Evolutionary conservation across 163 green algal genomes (phyloP), one percentile per base, ranked within the genome.

Genomic region (Chloromonas sp.): DNA sequence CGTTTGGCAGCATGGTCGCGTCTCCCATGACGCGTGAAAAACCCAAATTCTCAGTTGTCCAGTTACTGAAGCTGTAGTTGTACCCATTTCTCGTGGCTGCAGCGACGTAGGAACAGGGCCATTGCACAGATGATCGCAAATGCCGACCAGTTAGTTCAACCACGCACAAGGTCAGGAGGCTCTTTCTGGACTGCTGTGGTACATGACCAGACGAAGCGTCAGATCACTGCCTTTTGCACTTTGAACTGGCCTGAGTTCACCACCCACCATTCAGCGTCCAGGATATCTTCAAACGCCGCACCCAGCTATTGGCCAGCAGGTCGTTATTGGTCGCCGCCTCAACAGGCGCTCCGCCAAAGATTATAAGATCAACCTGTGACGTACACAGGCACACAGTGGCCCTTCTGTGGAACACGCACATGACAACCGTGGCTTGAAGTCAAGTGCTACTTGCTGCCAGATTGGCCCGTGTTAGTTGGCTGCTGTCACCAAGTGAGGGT

Each of bases 261-360:
- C 36, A 36, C 36, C 36, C 36, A 36, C 36, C 36, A 36, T 36
- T 36, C 36, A 36, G 66, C 66, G 5, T 74, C 66, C 66, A 74
- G 5, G 66, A 74, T 5, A 74, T 74, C 5, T 74, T 74, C 5
- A 74, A 11, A 11, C 66, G 66, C 66, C 66, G 5, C 5, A 74
- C 66, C 5, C 5, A 15, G 66, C 66, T 11, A 74, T 15, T 74
- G 66, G 83, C 74, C 2, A 60, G 60, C 60, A 82, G 11, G 83
- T 15, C 85, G 1, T 84, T 15, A 58, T 87, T 71, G 14, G 14
- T 3, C 15, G 36, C 82, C 2, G 82, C 71, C 5, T 61, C 8
- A 14, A 85, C 87, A 5, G 82, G 70, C 1, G 71, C 14, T 15
- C 85, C 87, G 58, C 87, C 87, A 84, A 88, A 86, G 15, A 88